These are phyloP conservation scores for Sparassis latifolia DNA, from an alignment of 1,284 basidiomycete species.

Conservation along the genomic window DNA sequence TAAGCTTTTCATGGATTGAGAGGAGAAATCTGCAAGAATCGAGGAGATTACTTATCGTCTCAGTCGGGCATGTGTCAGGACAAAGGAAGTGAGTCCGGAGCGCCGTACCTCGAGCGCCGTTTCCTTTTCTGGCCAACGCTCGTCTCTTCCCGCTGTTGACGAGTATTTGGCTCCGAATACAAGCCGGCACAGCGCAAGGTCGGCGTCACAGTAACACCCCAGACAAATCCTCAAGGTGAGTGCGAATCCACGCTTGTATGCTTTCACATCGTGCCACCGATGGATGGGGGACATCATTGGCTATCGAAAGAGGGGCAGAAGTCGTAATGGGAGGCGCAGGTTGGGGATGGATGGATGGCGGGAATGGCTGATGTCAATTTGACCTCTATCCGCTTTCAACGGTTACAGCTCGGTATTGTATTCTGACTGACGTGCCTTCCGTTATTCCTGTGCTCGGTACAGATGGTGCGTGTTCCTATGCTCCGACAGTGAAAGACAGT, in stretches of 20 bases:
- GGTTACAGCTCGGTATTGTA: background rate
- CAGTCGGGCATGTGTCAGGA: no score
- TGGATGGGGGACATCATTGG: background rate
- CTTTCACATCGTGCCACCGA: constrained; percentile 3
- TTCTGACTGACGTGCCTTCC: constrained; percentile 2
- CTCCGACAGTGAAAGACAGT: constrained; percentile 9
- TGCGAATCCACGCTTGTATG: constrained; percentile 26
- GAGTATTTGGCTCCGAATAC: constrained; percentile 7
- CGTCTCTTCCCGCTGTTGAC: constrained; percentile 1
- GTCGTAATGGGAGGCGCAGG: constrained; percentile 15
- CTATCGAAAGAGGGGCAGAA: constrained; percentile 10
- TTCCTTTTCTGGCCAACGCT: no score
- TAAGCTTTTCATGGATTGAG: no score
- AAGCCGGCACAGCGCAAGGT: background rate
- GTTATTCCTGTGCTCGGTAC: constrained; percentile 10
- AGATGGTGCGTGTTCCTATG: constrained; percentile 44
- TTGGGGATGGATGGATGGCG: constrained; percentile 37
- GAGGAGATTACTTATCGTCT: no score
- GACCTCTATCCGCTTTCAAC: constrained; percentile 6
- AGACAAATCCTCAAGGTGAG: constrained; percentile 52
- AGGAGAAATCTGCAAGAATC: no score
- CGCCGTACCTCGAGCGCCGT: no score
- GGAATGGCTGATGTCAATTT: constrained; percentile 34
- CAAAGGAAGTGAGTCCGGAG: no score
- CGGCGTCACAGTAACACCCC: constrained; percentile 4